A percentile compares a stretch with the other conserved stretches of the same genome.
These are phyloP conservation scores for Leccinum obscurum DNA, from an alignment of 768 basidiomycete species.

Conservation along the genomic window DNA sequence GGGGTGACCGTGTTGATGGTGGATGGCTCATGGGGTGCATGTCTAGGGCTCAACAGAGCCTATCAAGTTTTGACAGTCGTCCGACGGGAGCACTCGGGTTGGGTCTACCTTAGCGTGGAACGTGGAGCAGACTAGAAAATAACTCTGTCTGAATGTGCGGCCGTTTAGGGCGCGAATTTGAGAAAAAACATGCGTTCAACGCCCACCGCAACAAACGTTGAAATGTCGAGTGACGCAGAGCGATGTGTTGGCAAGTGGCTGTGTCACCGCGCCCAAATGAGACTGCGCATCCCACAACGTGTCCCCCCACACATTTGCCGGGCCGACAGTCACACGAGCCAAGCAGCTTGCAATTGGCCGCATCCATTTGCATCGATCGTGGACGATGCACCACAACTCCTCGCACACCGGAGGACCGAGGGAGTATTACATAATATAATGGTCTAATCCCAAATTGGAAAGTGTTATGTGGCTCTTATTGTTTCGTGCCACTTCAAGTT, in stretches of 20 bases:
- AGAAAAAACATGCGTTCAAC: slow-evolving; percentile 12
- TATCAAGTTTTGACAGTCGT: neutral
- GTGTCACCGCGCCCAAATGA: slow-evolving; percentile 1
- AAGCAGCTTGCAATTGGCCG: too few species aligned
- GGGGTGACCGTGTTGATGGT: slow-evolving; percentile 12
- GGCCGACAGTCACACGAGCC: neutral
- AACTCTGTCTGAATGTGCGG: neutral
- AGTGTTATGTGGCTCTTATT: slow-evolving; percentile 24
- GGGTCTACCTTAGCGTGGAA: neutral
- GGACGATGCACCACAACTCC: too few species aligned
- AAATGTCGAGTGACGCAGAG: neutral
- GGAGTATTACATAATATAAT: slow-evolving; percentile 1
- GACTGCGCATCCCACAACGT: neutral
- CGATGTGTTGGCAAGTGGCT: slow-evolving; percentile 6
- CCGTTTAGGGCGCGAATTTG: neutral
- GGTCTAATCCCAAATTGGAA: slow-evolving; percentile 18
- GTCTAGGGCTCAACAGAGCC: neutral
- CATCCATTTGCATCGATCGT: too few species aligned
- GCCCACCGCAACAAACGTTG: neutral
- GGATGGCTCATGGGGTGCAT: slow-evolving; percentile 20
- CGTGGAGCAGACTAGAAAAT: neutral
- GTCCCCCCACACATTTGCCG: neutral
- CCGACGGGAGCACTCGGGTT: neutral
- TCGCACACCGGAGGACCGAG: neutral
- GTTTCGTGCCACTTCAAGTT: neutral